phyloP scores from a whole-genome alignment of 2,329 filamentous ascomycete genomes.

The Knufia fluminis region DNA sequence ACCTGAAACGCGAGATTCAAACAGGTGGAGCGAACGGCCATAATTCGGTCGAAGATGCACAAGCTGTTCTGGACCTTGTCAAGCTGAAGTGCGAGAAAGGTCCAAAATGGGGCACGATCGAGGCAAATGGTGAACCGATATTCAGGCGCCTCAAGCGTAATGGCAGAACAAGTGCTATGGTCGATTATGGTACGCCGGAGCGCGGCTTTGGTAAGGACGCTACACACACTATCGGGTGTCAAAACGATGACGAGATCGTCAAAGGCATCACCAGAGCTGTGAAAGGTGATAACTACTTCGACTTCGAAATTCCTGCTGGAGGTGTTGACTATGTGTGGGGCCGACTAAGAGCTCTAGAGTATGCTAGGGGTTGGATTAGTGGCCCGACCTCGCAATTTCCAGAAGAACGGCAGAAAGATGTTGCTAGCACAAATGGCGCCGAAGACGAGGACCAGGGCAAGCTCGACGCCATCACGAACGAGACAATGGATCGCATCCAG shows the following conservation, averaged over 20 bases:
- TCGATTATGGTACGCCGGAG: slow-evolving; percentile 82
- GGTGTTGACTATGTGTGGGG: slow-evolving; percentile 57
- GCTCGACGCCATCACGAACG: slow-evolving; percentile 40
- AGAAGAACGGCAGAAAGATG: slow-evolving; percentile 40
- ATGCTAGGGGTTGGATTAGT: slow-evolving; percentile 45
- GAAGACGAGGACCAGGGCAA: slow-evolving; percentile 11
- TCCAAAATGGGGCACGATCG: slow-evolving; percentile 70
- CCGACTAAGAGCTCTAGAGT: slow-evolving; percentile 52
- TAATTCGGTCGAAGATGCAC: slow-evolving; percentile 86
- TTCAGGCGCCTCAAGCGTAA: slow-evolving; percentile 69
- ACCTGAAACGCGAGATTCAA: slow-evolving; percentile 79
- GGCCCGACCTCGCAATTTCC: slow-evolving; percentile 25
- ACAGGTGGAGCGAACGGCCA: slow-evolving; percentile 69
- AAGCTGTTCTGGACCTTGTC: slow-evolving; percentile 81
- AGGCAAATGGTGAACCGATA: slow-evolving; percentile 73
- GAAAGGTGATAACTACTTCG: slow-evolving; percentile 32
- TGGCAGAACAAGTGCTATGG: slow-evolving; percentile 46
- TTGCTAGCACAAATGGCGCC: slow-evolving; percentile 25
- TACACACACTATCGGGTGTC: slow-evolving; percentile 47
- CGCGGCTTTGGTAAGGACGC: slow-evolving; percentile 51
- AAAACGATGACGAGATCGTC: slow-evolving; percentile 49
- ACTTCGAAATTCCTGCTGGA: slow-evolving; percentile 33
- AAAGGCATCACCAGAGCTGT: slow-evolving; percentile 45
- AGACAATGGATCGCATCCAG: slow-evolving; percentile 43
- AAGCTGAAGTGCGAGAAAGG: slow-evolving; percentile 96